Base-by-base conservation (phyloP, 1,139 yeast species). In the Suhomyces bokatorum region DNA sequence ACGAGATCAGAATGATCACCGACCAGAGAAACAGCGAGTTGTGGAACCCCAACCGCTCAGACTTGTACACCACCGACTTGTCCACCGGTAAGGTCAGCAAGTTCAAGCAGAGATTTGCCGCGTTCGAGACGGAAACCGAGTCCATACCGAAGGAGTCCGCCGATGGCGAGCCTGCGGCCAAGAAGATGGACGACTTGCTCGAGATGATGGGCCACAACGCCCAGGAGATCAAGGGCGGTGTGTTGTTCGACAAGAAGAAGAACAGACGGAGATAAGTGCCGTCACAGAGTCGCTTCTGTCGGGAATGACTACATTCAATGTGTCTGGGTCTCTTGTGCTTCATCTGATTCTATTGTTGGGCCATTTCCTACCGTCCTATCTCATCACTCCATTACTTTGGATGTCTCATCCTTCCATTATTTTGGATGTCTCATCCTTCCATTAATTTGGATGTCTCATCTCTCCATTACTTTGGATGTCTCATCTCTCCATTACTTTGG, bases 11-110 rank as follows among this genome's bases (percentile, higher is more conserved):
- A 66, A 81, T 89, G 80, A 80, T 93, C 57, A 81, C 83, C 43
- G 99, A 93, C 67, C 96, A 87, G 72, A 81, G 97, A 67, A 88
- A 87, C 60, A 83, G 81, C 57, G 80, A 87, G 29, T 68, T 85
- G 42, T 93, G 97, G 97, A 93, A 93, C 66, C 90, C 93, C 42
- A 78, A 87, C 52, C 80, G 91, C 66, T 80, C 86, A 22, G 95
- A 90, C 63, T 73, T 89, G 57, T 79, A 79, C 46, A 78, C 85
- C 33, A 76, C 80, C 32, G 96, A 89, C 64, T 85, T 87, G 28
- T 87, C 95, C 12, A 85, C 90, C 43, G 97, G 96, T 55, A 85
- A 84, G 66, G 72, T 91, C 63, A 87, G 86, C 64, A 87, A 81
- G 68, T 93, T 91, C 78, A 87, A 83, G 67, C 80, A 83, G 65